Evolutionary conservation across 1,139 yeast genomes (phyloP).

Genomic region (Debaryomyces fabryi): DNA sequence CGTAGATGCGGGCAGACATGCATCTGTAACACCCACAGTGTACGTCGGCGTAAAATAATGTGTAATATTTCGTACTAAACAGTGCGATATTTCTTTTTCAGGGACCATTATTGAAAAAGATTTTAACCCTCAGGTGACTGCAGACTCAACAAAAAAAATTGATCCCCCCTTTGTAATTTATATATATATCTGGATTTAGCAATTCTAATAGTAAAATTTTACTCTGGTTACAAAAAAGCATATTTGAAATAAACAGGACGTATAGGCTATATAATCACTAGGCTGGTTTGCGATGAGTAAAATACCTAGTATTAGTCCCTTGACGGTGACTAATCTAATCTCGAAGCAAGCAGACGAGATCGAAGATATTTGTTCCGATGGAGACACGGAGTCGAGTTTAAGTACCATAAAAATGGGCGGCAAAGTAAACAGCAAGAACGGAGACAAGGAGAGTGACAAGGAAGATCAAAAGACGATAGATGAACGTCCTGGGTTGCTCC

Average conservation of each 20-base stretch:
- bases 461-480: neutral
- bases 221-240: neutral
- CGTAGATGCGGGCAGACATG: neutral
- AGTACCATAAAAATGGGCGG: constrained; percentile 7
- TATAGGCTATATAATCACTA: neutral
- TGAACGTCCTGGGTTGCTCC: constrained; percentile 25
- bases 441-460: neutral
- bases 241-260: neutral
- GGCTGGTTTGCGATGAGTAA: constrained; percentile 1
- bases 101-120: constrained; percentile 1
- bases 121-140: constrained; percentile 7
- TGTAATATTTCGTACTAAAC: neutral
- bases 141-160: constrained; percentile 6
- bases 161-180: constrained; percentile 2
- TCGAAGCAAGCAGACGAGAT: constrained; percentile 6
- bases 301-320: constrained; percentile 6
- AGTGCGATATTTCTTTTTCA: neutral
- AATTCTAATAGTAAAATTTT: neutral
- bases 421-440: neutral
- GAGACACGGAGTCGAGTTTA: constrained; percentile 7
- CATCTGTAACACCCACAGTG: neutral
- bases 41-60: neutral
- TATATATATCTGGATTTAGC: constrained; percentile 1
- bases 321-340: constrained; percentile 9
- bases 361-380: constrained; percentile 2